Evolutionary conservation across 192 early-diverging fungal genomes (phyloP), one percentile per base, ranked within the genome.

Genomic region (Entomortierella parvispora): DNA sequence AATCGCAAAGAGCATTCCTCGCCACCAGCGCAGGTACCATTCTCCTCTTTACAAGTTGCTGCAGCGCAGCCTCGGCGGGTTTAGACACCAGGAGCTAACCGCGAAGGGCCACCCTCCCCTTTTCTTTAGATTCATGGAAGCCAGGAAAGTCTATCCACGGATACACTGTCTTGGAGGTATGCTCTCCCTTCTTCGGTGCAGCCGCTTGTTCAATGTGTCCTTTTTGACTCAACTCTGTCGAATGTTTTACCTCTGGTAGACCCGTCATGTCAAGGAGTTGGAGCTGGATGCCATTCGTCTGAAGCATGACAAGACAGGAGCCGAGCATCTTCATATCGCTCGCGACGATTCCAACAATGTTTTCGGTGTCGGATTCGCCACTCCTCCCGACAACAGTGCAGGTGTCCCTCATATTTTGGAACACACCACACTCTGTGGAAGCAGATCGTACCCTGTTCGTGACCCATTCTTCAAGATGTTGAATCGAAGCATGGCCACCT

Each of bases 401-500:
- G 96, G 96, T 3, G 91, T 97, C 8, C 89, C 95, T 51, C 96
- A 98, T 70, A 97, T 98, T 72, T 86, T 98, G 54, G 85, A 97
- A 82, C 96, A 98, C 77, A 96, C 95, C 2, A 94, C 96, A 18
- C 85, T 98, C 40, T 98, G 96, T 61, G 96, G 96, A 9, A 94
- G 92, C 55, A 68, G 87, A 54, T 82, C 83, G 55, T 98, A 91
- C 65, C 96, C 96, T n/a, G 93, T 98, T 26, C 84, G 96, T 15
- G 96, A 98, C 71, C 96, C 96, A n/a, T 98, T 98, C 66, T 97
- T 98, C 84, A 98, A 98, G 80, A 98, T 98, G 96, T 82, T 96
- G 32, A 97, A 96, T 63, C 88, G 96, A 20, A 93, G 91, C 55
- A 90, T 98, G 85, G 89, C 96, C 15, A 98, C 95, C 18, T 98